These are phyloP conservation scores for Lepiota venenata DNA, from an alignment of 768 basidiomycete genomes.

Conservation along the genomic window DNA sequence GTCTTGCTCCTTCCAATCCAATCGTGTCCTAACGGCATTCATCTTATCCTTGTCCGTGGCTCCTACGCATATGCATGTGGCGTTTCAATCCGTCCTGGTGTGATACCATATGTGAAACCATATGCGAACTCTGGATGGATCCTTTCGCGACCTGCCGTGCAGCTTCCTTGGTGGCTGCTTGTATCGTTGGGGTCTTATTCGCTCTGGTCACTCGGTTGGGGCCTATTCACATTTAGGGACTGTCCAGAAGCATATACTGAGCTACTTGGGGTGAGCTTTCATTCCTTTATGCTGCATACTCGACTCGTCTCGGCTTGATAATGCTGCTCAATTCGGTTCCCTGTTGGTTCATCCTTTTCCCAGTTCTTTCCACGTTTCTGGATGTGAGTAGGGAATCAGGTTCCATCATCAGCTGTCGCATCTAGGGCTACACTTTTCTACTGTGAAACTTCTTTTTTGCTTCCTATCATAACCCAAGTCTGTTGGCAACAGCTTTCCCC, in stretches of 20 bases:
- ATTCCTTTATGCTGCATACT: background rate
- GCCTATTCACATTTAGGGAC: conserved; percentile 68
- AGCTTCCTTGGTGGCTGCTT: conserved; percentile 84
- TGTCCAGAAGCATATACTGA: conserved; percentile 79
- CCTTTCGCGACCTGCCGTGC: background rate
- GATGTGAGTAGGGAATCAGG: background rate
- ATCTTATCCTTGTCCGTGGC: background rate
- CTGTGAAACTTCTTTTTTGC: background rate
- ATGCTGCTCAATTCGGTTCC: background rate
- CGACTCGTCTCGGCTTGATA: conserved; percentile 4
- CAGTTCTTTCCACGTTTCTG: conserved; percentile 3
- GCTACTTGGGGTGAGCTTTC: conserved; percentile 50
- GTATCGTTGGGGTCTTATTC: conserved; percentile 80
- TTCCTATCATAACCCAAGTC: background rate
- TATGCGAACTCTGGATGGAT: background rate
- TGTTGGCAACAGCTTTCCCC: background rate
- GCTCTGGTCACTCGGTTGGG: conserved; percentile 73
- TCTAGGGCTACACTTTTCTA: background rate
- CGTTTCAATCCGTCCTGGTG: background rate
- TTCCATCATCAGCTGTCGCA: background rate
- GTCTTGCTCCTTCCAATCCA: background rate
- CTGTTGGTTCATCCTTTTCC: background rate
- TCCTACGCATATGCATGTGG: too few relatives aligned
- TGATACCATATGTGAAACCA: background rate
- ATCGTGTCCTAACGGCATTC: background rate